These are phyloP conservation scores for Cystobasidium ongulense DNA, from an alignment of 768 basidiomycete genomes.

Conservation along the genomic window DNA sequence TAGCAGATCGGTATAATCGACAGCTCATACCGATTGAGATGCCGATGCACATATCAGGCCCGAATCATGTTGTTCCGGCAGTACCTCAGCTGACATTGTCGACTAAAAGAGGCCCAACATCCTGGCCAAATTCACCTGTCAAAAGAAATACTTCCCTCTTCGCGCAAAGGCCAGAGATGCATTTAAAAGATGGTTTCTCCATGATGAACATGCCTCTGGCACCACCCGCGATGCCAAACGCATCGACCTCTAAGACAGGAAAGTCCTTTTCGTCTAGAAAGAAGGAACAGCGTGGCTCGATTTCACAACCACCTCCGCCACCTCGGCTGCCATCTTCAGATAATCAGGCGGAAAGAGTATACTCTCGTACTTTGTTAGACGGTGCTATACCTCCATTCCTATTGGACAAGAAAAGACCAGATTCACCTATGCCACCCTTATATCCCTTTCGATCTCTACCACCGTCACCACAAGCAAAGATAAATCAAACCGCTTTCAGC, in stretches of 20 bases:
- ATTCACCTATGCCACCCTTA: not conserved
- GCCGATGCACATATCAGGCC: not conserved
- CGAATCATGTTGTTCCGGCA: not conserved
- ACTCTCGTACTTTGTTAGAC: not conserved
- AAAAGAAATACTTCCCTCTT: not conserved
- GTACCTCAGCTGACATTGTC: not conserved
- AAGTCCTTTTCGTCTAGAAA: not conserved
- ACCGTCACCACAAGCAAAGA: not conserved
- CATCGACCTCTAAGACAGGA: not conserved
- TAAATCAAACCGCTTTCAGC: too few species aligned
- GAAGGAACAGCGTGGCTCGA: not conserved
- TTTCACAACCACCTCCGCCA: not conserved
- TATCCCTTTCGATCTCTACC: not conserved
- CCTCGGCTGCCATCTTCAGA: not conserved
- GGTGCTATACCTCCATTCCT: not conserved
- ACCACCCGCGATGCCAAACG: not conserved
- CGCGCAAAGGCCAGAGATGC: not conserved
- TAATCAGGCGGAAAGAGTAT: not conserved
- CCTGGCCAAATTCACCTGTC: constrained; percentile 3
- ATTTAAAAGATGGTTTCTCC: not conserved
- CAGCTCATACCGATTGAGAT: not conserved
- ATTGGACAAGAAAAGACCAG: not conserved
- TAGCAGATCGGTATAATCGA: not conserved
- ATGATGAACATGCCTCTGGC: not conserved
- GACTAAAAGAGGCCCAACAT: not conserved